phyloP scores from a whole-genome alignment of 345 rosid genomes.

The Eucalyptus microcorys region DNA sequence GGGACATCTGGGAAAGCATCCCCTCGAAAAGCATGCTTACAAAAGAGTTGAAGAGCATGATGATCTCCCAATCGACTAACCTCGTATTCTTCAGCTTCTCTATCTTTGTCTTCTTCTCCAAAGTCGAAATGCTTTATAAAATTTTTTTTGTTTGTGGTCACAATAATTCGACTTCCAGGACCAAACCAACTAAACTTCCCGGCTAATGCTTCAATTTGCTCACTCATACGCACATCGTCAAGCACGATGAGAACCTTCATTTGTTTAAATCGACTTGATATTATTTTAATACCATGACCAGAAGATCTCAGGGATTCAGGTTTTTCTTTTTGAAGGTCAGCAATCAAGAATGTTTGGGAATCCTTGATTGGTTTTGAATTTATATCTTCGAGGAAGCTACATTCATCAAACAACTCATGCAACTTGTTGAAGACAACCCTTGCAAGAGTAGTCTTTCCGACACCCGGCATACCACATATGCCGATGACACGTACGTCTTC shows the following conservation, averaged over 20 bases:
- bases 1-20: background rate
- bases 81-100: background rate
- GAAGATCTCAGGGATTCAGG: too few relatives aligned
- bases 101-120: too few relatives aligned
- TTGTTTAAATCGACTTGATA: background rate
- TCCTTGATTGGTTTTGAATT: too few relatives aligned
- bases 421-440: background rate
- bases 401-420: background rate
- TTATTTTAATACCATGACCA: too few relatives aligned
- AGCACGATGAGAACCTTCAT: background rate
- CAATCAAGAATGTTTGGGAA: background rate
- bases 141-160: background rate
- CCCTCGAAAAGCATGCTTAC: background rate
- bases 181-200: background rate
- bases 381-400: background rate
- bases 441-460: slow-evolving; percentile 12
- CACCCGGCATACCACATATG: slow-evolving; percentile 7
- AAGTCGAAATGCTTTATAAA: background rate
- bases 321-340: background rate
- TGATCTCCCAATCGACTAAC: background rate
- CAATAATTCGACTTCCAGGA: background rate
- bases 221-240: background rate
- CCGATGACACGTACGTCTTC: background rate
- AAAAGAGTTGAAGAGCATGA: background rate
- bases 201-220: background rate